These are phyloP conservation scores for Sordaria brevicollis DNA, from an alignment of 495 filamentous ascomycete genomes.

Conservation along the genomic window DNA sequence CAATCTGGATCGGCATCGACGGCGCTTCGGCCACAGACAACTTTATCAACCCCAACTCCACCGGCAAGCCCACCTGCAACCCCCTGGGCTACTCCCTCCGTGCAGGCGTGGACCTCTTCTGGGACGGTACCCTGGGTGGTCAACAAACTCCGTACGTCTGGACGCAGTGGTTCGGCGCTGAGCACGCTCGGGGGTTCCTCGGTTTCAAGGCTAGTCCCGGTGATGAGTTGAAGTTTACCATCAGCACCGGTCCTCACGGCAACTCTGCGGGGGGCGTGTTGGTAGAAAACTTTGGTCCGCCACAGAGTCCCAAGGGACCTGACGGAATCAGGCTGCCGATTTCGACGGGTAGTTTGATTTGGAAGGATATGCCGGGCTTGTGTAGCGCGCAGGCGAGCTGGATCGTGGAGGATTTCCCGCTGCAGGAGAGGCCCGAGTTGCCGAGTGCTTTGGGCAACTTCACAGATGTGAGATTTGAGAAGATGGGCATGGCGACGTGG, in stretches of 20 bases:
- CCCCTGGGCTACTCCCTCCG: slow-evolving; percentile 3
- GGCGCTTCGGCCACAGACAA: not conserved
- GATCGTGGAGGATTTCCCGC: slow-evolving; percentile 18
- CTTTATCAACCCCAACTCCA: not conserved
- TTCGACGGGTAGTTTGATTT: not conserved
- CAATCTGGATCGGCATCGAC: slow-evolving; percentile 20
- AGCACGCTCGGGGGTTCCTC: slow-evolving; percentile 1
- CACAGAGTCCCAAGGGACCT: not conserved
- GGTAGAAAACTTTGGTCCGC: slow-evolving; percentile 15
- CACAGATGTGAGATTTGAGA: slow-evolving; percentile 8
- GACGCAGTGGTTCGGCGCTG: slow-evolving; percentile 7
- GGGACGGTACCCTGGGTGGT: slow-evolving; percentile 9
- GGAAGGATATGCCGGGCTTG: not conserved
- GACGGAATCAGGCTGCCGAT: not conserved
- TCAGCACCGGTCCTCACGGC: not conserved
- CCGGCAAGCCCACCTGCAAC: not conserved
- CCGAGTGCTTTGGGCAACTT: slow-evolving; percentile 20
- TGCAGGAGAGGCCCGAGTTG: slow-evolving; percentile 7
- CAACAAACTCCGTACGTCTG: slow-evolving; percentile 12
- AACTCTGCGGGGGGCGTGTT: not conserved
- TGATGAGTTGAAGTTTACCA: slow-evolving; percentile 9
- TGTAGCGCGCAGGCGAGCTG: slow-evolving; percentile 13
- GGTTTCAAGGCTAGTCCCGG: slow-evolving; percentile 8
- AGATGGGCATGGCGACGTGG: slow-evolving; percentile 1
- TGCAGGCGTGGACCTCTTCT: slow-evolving; percentile 19